phyloP scores from a whole-genome alignment of 495 filamentous ascomycete genomes.

The Bathelium albidoporum region DNA sequence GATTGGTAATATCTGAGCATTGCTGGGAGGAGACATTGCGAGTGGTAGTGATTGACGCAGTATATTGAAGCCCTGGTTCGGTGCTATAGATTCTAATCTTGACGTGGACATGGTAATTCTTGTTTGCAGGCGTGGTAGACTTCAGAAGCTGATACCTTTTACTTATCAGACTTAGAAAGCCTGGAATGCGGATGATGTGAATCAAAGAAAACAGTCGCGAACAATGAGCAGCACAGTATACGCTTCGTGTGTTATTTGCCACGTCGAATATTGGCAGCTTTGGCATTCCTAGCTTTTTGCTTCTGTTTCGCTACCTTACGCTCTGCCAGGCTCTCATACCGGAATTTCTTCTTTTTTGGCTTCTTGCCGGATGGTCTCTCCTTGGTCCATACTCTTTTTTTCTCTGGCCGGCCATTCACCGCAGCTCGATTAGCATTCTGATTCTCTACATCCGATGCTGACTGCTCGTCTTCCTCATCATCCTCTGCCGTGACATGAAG shows the following conservation, averaged over 20 bases:
- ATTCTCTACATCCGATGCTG: constrained; percentile 5
- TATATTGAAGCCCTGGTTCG: background rate
- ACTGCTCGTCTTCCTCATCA: constrained; percentile 20
- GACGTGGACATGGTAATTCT: background rate
- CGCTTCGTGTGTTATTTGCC: background rate
- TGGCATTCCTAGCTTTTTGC: constrained; percentile 51
- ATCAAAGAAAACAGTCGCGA: background rate
- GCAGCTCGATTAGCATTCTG: constrained; percentile 22
- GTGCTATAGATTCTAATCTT: constrained; percentile 7
- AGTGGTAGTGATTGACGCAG: constrained; percentile 6
- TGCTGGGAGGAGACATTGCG: background rate
- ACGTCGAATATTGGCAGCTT: constrained; percentile 27
- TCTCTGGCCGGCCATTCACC: constrained; percentile 14
- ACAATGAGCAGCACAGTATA: background rate
- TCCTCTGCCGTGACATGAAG: constrained; percentile 39
- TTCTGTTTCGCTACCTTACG: constrained; percentile 57
- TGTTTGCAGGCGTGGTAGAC: background rate
- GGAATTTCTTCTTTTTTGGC: constrained; percentile 76
- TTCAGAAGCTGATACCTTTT: background rate
- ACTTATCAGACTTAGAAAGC: background rate
- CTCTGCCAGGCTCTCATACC: constrained; percentile 79
- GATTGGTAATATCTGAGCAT: constrained; percentile 75
- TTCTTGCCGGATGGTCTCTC: constrained; percentile 46
- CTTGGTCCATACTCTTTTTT: constrained; percentile 33
- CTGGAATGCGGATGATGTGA: background rate